phyloP scores from a whole-genome alignment of 1,284 basidiomycete genomes.

The Flammula alnicola region DNA sequence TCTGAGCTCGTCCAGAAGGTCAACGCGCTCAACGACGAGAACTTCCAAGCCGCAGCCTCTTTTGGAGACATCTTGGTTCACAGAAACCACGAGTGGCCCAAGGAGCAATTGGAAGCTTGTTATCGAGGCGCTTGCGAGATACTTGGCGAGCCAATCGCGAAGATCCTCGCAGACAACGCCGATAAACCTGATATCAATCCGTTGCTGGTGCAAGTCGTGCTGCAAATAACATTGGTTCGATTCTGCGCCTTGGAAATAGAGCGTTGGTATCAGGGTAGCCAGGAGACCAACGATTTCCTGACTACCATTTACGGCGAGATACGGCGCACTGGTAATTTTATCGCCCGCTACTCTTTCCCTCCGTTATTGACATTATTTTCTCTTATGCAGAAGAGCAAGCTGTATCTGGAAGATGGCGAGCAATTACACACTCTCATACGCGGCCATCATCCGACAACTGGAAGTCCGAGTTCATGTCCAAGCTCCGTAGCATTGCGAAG shows the following conservation, averaged over 20 bases:
- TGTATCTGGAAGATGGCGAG: slow-evolving; percentile 37
- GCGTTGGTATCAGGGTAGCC: slow-evolving; percentile 15
- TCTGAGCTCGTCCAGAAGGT: slow-evolving; percentile 27
- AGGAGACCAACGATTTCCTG: slow-evolving; percentile 10
- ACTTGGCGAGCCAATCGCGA: slow-evolving; percentile 17
- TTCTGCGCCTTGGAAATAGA: slow-evolving; percentile 17
- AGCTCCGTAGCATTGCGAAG: slow-evolving; percentile 7
- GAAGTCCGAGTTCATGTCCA: slow-evolving; percentile 10
- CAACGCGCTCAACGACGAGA: slow-evolving; percentile 26
- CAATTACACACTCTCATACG: slow-evolving; percentile 34
- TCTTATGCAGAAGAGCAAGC: slow-evolving; percentile 35
- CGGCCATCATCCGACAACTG: slow-evolving; percentile 15
- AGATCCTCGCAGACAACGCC: slow-evolving; percentile 5
- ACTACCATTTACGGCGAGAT: slow-evolving; percentile 20
- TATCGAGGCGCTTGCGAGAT: background rate
- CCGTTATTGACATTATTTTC: background rate
- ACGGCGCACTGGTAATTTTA: slow-evolving; percentile 16
- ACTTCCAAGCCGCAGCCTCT: slow-evolving; percentile 26
- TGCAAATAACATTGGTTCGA: slow-evolving; percentile 18
- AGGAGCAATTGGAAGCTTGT: slow-evolving; percentile 1
- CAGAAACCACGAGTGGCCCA: background rate
- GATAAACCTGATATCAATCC: slow-evolving; percentile 16
- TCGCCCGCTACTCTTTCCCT: background rate
- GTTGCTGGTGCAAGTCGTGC: slow-evolving; percentile 21
- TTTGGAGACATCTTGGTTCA: slow-evolving; percentile 21